Evolutionary conservation across 2,329 filamentous ascomycete species (phyloP).

Genomic region (Coleophoma cylindrospora): DNA sequence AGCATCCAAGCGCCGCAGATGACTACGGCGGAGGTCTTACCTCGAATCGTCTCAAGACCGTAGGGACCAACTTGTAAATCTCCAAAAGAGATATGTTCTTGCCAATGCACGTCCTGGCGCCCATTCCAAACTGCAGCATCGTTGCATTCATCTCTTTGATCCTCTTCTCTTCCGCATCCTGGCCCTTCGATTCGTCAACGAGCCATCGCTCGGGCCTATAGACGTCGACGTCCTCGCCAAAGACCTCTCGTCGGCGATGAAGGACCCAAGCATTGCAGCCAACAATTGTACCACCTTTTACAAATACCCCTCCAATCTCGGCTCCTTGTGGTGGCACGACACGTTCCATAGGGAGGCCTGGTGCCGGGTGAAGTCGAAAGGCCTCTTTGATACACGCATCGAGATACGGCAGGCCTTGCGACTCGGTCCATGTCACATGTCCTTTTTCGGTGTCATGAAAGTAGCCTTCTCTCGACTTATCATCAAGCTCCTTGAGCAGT

Average conservation of each 20-base stretch:
- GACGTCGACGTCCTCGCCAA: slow-evolving; percentile 59
- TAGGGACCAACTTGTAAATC: slow-evolving; percentile 59
- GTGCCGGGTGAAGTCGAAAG: slow-evolving; percentile 70
- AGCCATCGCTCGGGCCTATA: slow-evolving; percentile 68
- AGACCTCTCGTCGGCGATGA: slow-evolving; percentile 62
- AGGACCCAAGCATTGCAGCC: slow-evolving; percentile 74
- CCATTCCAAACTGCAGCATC: slow-evolving; percentile 73
- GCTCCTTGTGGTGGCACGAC: slow-evolving; percentile 61
- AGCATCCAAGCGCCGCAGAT: background rate
- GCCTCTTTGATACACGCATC: slow-evolving; percentile 76
- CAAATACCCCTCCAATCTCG: slow-evolving; percentile 55
- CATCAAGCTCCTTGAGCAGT: slow-evolving; percentile 59
- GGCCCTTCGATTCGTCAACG: slow-evolving; percentile 32
- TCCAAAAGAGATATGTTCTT: slow-evolving; percentile 60
- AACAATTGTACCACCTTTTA: slow-evolving; percentile 68
- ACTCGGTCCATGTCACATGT: slow-evolving; percentile 64
- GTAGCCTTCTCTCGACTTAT: slow-evolving; percentile 43
- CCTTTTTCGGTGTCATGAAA: slow-evolving; percentile 49
- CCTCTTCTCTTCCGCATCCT: slow-evolving; percentile 41
- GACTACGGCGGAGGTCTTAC: slow-evolving; percentile 26
- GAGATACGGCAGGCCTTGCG: slow-evolving; percentile 67
- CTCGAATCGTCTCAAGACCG: slow-evolving; percentile 60
- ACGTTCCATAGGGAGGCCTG: slow-evolving; percentile 68
- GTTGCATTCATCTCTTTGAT: slow-evolving; percentile 62
- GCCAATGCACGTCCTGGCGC: slow-evolving; percentile 64